These are phyloP conservation scores for Leucosporidium yakuticum DNA, from an alignment of 768 basidiomycete genomes.

Conservation along the genomic window DNA sequence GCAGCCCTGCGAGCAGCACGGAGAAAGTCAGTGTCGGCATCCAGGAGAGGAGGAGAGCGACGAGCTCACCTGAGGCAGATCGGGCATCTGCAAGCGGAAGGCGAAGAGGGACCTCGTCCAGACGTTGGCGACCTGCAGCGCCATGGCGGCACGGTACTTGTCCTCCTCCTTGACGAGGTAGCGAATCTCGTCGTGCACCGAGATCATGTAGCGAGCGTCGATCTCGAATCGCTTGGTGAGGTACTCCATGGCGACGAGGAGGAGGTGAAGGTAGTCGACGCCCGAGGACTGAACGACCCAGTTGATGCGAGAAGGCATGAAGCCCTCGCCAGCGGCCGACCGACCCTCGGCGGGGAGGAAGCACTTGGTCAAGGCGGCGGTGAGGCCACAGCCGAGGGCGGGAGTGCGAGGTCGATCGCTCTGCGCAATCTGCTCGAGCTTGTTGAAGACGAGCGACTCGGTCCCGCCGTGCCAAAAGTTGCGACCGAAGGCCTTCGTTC, in stretches of 20 bases:
- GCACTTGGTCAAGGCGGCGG: slow-evolving; percentile 83
- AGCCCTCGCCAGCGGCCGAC: slow-evolving; percentile 59
- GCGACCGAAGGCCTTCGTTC: slow-evolving; percentile 64
- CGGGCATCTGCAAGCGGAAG: slow-evolving; percentile 87
- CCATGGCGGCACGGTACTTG: slow-evolving; percentile 80
- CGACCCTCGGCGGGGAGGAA: slow-evolving; percentile 59
- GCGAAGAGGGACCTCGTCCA: slow-evolving; percentile 93
- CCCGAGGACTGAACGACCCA: slow-evolving; percentile 99
- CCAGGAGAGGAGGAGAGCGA: not conserved
- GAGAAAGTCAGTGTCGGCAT: not conserved
- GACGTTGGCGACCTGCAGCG: slow-evolving; percentile 87
- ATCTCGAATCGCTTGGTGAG: slow-evolving; percentile 75
- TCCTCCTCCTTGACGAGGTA: slow-evolving; percentile 87
- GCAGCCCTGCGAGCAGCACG: slow-evolving; percentile 42
- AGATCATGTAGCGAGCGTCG: slow-evolving; percentile 85
- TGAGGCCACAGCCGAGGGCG: slow-evolving; percentile 87
- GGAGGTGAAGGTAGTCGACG: slow-evolving; percentile 93
- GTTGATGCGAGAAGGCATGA: slow-evolving; percentile 93
- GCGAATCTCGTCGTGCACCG: slow-evolving; percentile 93
- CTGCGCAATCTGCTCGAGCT: slow-evolving; percentile 86
- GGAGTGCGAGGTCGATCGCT: slow-evolving; percentile 84
- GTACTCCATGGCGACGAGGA: slow-evolving; percentile 91
- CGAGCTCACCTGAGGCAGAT: slow-evolving; percentile 73
- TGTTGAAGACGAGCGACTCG: slow-evolving; percentile 96
- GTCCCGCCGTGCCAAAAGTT: slow-evolving; percentile 97